phyloP scores from a whole-genome alignment of 345 rosid genomes.

The Lenwebbia sp. region DNA sequence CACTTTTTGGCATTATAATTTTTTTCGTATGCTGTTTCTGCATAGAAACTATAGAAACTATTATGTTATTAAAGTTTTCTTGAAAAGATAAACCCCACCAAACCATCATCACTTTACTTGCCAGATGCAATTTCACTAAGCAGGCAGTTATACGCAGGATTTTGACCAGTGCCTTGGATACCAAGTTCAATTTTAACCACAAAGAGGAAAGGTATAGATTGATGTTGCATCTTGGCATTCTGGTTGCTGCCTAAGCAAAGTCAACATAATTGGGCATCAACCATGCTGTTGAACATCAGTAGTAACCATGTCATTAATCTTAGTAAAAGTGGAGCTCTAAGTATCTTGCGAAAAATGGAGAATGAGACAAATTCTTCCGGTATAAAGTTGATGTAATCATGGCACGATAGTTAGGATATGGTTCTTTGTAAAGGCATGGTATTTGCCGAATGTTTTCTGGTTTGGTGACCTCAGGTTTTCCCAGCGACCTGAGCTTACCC shows the following conservation, averaged over 20 bases:
- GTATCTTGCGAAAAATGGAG: not conserved
- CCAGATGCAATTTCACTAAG: not conserved
- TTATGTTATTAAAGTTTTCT: not conserved
- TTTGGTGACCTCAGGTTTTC: not conserved
- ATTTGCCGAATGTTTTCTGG: not conserved
- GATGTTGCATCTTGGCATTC: not conserved
- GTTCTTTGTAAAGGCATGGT: not conserved
- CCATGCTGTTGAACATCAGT: not conserved
- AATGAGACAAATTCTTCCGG: not conserved
- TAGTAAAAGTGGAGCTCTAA: not conserved
- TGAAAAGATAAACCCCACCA: not conserved
- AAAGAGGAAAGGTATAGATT: not conserved
- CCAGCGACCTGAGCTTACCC: not conserved
- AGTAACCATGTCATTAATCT: not conserved
- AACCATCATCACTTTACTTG: not conserved
- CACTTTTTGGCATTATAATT: not conserved
- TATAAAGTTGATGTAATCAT: not conserved
- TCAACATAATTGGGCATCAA: not conserved
- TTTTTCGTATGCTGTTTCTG: not conserved
- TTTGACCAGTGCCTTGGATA: not conserved
- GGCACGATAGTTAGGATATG: not conserved
- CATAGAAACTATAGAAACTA: not conserved
- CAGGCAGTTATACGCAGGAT: not conserved
- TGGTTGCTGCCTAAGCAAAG: not conserved
- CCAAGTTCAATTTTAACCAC: not conserved